Base-by-base conservation (phyloP, 2,329 filamentous ascomycete genomes). In the Colletotrichum euphorbiae region DNA sequence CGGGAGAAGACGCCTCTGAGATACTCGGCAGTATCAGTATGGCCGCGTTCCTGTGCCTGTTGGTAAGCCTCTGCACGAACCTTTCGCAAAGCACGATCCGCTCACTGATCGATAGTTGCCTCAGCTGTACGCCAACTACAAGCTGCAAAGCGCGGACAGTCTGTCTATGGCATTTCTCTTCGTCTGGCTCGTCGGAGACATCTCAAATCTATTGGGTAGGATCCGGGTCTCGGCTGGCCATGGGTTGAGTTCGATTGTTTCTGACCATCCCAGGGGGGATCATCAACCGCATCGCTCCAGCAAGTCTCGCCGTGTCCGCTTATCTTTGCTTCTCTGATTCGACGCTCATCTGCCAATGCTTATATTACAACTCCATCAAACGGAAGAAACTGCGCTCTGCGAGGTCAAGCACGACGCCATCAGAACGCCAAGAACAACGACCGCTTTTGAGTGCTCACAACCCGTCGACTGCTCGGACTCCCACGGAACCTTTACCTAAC, bases 11-110 rank as follows among this genome's bases (percentile, higher is more conserved):
- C 38, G 58, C 50, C 9, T 67, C 63, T 7, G 63, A 67, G n/a
- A 63, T 67, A 15, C 50, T 67, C 21, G 63, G 63, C 17, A 67
- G 63, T 19, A 62, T 67, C 36, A 67, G 63, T 9, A 67, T 67
- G 63, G 50, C 63, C n/a, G 63, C 63, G 11, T 67, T 67, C n/a
- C 45, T 67, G n/a, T 62, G 63, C 31, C 58, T 67, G 6, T 50
- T 62, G 50, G 63, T 67, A 19, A 36, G 36, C 24, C 13, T 12
- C 19, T 3, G 2, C 6, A 6, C 2, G 15, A 4, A 6, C 24
- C 24, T 24, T 24, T n/a, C 8, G 19, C 6, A 13, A 1, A 3
- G 17, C 6, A 6, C n/a, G 3, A 6, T 24, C 3, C 13, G n/a
- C 33, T 62, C 2, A 62, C 12, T 3, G 9, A 8, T 13, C 7